Conservation (phyloP, 495 filamentous ascomycete genomes). For the Penicillium lividum region DNA sequence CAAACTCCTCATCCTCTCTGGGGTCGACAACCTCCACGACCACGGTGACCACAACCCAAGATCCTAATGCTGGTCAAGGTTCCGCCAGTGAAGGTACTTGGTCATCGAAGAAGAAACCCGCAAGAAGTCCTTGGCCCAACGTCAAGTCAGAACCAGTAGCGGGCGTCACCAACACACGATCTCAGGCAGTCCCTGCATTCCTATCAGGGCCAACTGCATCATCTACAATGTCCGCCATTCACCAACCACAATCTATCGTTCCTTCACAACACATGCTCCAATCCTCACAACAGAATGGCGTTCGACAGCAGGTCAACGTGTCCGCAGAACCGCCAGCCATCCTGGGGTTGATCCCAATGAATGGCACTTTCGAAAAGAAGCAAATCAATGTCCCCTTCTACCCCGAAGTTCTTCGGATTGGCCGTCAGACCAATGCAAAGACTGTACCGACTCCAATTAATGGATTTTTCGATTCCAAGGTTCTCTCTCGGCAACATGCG, state of each 20-base stretch:
- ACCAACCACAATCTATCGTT: conserved; percentile 71
- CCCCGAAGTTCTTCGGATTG: conserved; percentile 88
- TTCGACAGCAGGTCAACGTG: conserved; percentile 56
- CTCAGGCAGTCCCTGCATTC: conserved; percentile 62
- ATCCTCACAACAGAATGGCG: conserved; percentile 63
- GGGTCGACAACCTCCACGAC: conserved; percentile 51
- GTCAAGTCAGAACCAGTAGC: conserved; percentile 68
- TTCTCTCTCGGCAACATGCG: conserved; percentile 92
- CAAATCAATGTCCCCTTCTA: conserved; percentile 87
- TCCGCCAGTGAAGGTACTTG: conserved; percentile 51
- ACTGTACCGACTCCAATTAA: conserved; percentile 86
- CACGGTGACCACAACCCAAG: conserved; percentile 46
- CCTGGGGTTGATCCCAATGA: conserved; percentile 80
- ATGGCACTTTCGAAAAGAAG: conserved; percentile 94
- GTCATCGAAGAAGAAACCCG: conserved; percentile 66
- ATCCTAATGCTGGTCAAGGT: conserved; percentile 50
- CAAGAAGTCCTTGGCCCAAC: conserved; percentile 70
- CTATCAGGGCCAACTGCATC: conserved; percentile 67
- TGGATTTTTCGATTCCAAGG: conserved; percentile 97
- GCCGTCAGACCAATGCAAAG: conserved; percentile 94
- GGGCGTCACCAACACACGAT: conserved; percentile 59
- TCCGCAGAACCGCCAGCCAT: conserved; percentile 66
- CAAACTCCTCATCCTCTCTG: conserved; percentile 85
- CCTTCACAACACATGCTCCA: conserved; percentile 70
- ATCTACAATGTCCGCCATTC: conserved; percentile 69